These are phyloP conservation scores for Russula vinacea DNA, from an alignment of 768 basidiomycete genomes.

Conservation along the genomic window DNA sequence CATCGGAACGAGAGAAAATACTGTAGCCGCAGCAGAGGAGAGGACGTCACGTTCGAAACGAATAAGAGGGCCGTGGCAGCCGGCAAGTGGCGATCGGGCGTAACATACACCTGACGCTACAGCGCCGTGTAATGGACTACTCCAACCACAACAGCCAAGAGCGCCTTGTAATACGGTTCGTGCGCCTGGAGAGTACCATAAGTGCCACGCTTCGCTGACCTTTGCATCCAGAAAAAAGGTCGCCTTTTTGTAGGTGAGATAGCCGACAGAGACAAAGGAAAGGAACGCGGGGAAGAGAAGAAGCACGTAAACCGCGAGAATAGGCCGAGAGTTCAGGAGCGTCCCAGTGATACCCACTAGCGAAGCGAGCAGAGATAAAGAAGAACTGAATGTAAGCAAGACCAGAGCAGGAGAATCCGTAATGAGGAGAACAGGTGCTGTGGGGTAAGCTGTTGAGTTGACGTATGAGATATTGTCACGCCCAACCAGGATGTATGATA, in stretches of 20 bases:
- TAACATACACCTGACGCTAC: slow-evolving; percentile 58
- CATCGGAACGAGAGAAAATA: slow-evolving; percentile 56
- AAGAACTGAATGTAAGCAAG: slow-evolving; percentile 56
- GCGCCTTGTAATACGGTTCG: slow-evolving; percentile 59
- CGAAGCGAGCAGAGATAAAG: slow-evolving; percentile 54
- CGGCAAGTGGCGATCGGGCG: slow-evolving; percentile 57
- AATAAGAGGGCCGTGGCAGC: slow-evolving; percentile 60
- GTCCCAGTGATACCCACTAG: slow-evolving; percentile 59
- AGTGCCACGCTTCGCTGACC: slow-evolving; percentile 65
- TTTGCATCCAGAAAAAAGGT: slow-evolving; percentile 62
- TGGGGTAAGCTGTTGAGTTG: slow-evolving; percentile 48
- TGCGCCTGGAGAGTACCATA: slow-evolving; percentile 53
- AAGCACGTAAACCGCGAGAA: slow-evolving; percentile 63
- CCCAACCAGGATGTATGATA: not conserved
- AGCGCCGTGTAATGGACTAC: slow-evolving; percentile 57
- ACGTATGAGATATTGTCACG: slow-evolving; percentile 2
- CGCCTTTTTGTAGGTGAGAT: slow-evolving; percentile 59
- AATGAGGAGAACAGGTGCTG: slow-evolving; percentile 60
- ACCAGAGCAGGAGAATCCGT: slow-evolving; percentile 55
- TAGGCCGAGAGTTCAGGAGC: slow-evolving; percentile 63
- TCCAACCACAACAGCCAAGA: slow-evolving; percentile 65
- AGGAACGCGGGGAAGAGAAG: slow-evolving; percentile 64
- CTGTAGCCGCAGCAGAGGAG: slow-evolving; percentile 45
- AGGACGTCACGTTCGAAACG: slow-evolving; percentile 52
- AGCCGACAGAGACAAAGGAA: slow-evolving; percentile 58